Percentiles rank a stretch among this genome's conserved stretches.
phyloP scores from a whole-genome alignment of 257 asterid genomes.

The Anisodus acutangulus region DNA sequence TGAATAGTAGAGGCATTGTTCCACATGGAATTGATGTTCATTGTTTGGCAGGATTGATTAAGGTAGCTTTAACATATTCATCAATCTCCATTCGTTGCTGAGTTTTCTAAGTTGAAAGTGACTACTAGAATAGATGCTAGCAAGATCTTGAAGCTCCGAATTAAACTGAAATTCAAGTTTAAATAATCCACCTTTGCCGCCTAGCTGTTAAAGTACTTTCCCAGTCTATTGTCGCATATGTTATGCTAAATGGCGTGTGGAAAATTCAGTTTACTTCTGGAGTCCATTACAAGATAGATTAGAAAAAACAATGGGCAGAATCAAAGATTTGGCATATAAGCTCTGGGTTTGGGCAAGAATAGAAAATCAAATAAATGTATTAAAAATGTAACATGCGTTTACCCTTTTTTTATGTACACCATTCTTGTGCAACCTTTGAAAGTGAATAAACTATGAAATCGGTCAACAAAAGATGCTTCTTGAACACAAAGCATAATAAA shows the following conservation, averaged over 20 bases:
- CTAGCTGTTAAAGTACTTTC: slow-evolving; percentile 8
- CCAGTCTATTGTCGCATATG: neutral
- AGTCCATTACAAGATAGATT: slow-evolving; percentile 5
- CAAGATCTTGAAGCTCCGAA: neutral
- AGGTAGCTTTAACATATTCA: slow-evolving; percentile 48
- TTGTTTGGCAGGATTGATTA: slow-evolving; percentile 88
- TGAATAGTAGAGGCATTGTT: slow-evolving; percentile 62
- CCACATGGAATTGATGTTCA: slow-evolving; percentile 81
- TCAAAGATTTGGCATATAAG: neutral
- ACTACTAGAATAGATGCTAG: slow-evolving; percentile 20
- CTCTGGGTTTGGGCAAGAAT: neutral
- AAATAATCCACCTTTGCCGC: neutral
- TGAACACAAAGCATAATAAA: neutral
- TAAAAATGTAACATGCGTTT: neutral
- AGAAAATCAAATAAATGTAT: neutral
- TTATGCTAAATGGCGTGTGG: neutral
- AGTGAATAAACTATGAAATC: slow-evolving; percentile 10
- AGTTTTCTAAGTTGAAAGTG: neutral
- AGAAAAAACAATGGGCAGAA: neutral
- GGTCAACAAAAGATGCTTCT: neutral
- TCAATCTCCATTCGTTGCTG: slow-evolving; percentile 7
- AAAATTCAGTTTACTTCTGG: neutral
- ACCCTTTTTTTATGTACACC: too few species aligned
- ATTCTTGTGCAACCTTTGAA: neutral
- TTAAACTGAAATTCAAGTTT: neutral